Percentiles rank a stretch among this genome's conserved stretches.
These are phyloP conservation scores for Lachnellula suecica DNA, from an alignment of 2,329 filamentous ascomycete genomes.

Conservation along the genomic window DNA sequence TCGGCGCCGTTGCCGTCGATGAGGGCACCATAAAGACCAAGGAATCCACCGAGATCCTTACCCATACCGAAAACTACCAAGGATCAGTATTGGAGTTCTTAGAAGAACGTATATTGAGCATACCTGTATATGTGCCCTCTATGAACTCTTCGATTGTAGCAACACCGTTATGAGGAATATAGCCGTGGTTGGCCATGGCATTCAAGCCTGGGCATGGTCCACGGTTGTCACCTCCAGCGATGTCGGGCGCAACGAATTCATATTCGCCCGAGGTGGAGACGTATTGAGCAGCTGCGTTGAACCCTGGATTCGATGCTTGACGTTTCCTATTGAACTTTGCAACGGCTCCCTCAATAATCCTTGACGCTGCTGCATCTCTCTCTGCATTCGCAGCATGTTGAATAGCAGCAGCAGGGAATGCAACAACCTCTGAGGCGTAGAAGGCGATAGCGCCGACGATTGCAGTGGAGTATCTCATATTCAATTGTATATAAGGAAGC, in stretches of 20 bases:
- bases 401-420: slow-evolving; percentile 19
- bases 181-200: slow-evolving; percentile 41
- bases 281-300: no score
- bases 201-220: slow-evolving; percentile 39
- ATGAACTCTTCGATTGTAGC: slow-evolving; percentile 33
- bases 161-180: slow-evolving; percentile 38
- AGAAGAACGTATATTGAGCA: neutral
- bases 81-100: neutral
- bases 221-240: slow-evolving; percentile 18
- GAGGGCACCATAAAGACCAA: slow-evolving; percentile 37
- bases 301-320: neutral
- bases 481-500: no score
- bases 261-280: no score
- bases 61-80: slow-evolving; percentile 14
- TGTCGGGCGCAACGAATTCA: slow-evolving; percentile 15
- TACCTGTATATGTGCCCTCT: slow-evolving; percentile 24
- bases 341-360: slow-evolving; percentile 7
- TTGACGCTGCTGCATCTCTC: slow-evolving; percentile 5
- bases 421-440: slow-evolving; percentile 14
- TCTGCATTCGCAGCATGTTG: slow-evolving; percentile 17
- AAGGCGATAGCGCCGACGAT: slow-evolving; percentile 9
- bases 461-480: slow-evolving; percentile 14
- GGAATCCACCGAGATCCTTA: neutral
- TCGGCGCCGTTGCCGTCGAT: slow-evolving; percentile 34
- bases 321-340: neutral